Conservation (phyloP, 164 flowering plant species). For the Vitis vinifera region DNA sequence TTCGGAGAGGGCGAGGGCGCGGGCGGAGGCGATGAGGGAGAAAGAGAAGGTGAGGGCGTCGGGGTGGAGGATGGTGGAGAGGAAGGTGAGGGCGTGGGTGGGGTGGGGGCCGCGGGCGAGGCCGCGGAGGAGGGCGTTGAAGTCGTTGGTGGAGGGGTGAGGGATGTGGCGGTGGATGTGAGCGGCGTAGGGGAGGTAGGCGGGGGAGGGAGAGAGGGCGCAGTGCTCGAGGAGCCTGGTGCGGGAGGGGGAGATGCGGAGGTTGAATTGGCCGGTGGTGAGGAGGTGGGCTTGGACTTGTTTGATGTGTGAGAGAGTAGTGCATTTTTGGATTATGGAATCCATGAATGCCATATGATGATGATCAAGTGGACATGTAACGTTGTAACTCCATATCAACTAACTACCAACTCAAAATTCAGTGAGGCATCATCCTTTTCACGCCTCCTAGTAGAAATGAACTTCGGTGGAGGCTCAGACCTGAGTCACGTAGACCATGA, state of each 20-base stretch:
- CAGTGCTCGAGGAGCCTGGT: conserved; percentile 67
- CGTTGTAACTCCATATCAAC: no score
- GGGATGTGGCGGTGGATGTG: conserved; percentile 44
- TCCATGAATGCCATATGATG: conserved; percentile 14
- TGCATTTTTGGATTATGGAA: conserved; percentile 45
- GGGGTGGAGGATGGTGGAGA: conserved; percentile 34
- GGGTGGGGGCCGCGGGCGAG: conserved; percentile 56
- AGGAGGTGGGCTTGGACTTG: conserved; percentile 72
- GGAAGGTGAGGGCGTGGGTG: conserved; percentile 40
- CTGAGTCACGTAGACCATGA: no score
- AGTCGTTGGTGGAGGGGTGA: conserved; percentile 65
- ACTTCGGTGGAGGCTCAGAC: no score
- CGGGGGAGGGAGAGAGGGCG: conserved; percentile 48
- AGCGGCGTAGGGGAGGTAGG: conserved; percentile 53
- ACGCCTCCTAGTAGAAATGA: no score
- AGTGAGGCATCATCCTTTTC: no score
- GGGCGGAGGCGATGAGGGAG: conserved; percentile 76
- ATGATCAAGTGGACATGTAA: no score
- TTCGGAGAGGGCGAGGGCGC: conserved; percentile 52
- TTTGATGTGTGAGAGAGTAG: conserved; percentile 46
- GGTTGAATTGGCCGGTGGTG: conserved; percentile 48
- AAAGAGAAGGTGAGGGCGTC: conserved; percentile 91
- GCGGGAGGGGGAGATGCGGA: conserved; percentile 39
- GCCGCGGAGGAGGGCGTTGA: conserved; percentile 86
- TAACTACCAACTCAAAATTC: no score